Evolutionary conservation across 176 grass and related monocot genomes (phyloP), one percentile per base, ranked within the genome.

Genomic region (Bolboschoenus planiculmis): DNA sequence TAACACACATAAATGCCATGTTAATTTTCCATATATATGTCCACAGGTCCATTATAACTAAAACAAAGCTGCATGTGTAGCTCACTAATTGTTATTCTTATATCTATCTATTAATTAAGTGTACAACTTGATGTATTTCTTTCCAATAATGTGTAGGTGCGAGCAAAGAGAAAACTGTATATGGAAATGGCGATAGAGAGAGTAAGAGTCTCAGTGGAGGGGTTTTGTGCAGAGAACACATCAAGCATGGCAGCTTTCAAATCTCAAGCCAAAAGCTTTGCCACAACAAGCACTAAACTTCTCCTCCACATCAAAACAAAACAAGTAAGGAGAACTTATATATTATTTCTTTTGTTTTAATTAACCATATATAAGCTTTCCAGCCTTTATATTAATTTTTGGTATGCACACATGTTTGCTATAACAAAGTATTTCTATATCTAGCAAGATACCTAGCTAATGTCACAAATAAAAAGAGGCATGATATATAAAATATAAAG

Each of bases 121-220:
- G 5, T 30, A 27, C 26, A 30, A 61, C 24, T 61, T 61, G 5
- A 58, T 24, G 7, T 24, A 58, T 11, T 37, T 14, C 39, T 53
- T 56, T 27, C 8, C 4, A 24, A 67, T 72, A 24, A 70, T 74
- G 18, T 58, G 64, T 77, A 97, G 87, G 89, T 85, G 44, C 68
- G 33, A 29, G 58, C 81, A 20, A 93, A 93, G 84, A 70, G 61
- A 15, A 84, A 60, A 78, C 4, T 79, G 5, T 97, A 97, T 72
- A 84, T n/a, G 33, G 82, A 84, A 78, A 72, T 91, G 2, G 91
- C 89, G 2, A 85, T 79, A 4, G 91, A 90, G 79, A 85, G 91
- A 79, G 33, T 93, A 3, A 85, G 87, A 81, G 64, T 91, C 44
- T 82, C 91, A 62, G 87, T 85, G 23, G 86, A 93, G 31, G 91